A percentile compares a stretch with the other conserved stretches of the same genome.
Evolutionary conservation across 768 basidiomycete genomes (phyloP).

Genomic region (Hemileccinum impolitum): DNA sequence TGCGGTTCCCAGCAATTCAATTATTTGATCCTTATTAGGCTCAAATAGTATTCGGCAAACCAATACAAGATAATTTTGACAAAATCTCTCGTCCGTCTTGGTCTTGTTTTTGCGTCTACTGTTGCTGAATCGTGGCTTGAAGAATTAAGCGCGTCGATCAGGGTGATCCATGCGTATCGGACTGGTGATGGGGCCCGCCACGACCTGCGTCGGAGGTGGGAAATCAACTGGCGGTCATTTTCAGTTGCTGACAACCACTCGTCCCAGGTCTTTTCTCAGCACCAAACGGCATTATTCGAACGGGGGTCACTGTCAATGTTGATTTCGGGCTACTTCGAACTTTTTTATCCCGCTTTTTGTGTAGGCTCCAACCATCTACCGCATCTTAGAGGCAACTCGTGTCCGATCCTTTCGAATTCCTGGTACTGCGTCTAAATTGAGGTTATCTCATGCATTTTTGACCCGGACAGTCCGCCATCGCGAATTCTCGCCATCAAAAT

Average conservation of each 20-base stretch:
- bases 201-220: conserved; percentile 18
- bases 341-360: not conserved
- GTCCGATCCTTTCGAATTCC: conserved; percentile 1
- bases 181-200: conserved; percentile 9
- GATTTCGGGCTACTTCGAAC: not conserved
- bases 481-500: not conserved
- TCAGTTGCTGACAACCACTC: conserved; percentile 9
- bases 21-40: conserved; percentile 22
- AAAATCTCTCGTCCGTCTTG: conserved; percentile 3
- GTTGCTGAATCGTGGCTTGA: conserved; percentile 6
- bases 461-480: not conserved
- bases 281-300: not conserved
- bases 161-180: conserved; percentile 8
- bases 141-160: conserved; percentile 1
- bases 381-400: not conserved
- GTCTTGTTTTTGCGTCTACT: conserved; percentile 1
- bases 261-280: conserved; percentile 4
- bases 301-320: too few species aligned
- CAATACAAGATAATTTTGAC: conserved; percentile 5
- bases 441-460: not conserved
- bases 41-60: conserved; percentile 16
- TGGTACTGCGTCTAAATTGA: not conserved
- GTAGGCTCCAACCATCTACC: not conserved
- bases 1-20: conserved; percentile 16
- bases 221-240: conserved; percentile 12